phyloP scores from a whole-genome alignment of 768 basidiomycete genomes.

The Phylloporus rhodoxanthus region DNA sequence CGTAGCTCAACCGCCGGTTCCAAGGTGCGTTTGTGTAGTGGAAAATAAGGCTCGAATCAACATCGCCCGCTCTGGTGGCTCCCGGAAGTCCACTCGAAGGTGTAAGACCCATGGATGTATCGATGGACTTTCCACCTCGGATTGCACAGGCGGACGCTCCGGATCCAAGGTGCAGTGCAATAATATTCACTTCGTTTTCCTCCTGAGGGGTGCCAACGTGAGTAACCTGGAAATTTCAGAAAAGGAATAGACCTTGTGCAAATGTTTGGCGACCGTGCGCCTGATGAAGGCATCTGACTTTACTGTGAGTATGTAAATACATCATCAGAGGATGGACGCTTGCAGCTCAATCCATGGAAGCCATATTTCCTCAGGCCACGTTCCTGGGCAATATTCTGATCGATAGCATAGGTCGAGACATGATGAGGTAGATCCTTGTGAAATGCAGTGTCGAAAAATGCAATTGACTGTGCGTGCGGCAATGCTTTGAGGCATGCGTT shows the following conservation, averaged over 20 bases:
- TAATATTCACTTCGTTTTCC: constrained; percentile 55
- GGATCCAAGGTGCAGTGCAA: constrained; percentile 85
- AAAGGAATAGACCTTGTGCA: constrained; percentile 42
- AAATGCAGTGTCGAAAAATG: constrained; percentile 87
- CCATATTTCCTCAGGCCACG: constrained; percentile 84
- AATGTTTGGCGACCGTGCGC: constrained; percentile 50
- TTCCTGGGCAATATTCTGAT: constrained; percentile 51
- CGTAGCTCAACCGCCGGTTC: constrained; percentile 42
- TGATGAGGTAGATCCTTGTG: constrained; percentile 71
- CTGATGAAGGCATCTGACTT: constrained; percentile 61
- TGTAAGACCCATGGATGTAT: constrained; percentile 91
- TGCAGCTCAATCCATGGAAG: constrained; percentile 82
- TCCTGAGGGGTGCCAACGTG: constrained; percentile 26
- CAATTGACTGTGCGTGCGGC: constrained; percentile 65
- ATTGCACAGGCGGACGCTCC: constrained; percentile 83
- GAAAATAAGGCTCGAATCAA: constrained; percentile 86
- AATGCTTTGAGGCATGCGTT: constrained; percentile 54
- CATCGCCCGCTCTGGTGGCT: constrained; percentile 75
- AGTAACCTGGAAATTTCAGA: background rate
- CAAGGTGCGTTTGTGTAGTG: constrained; percentile 58
- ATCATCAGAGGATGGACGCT: constrained; percentile 3
- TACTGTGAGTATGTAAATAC: background rate
- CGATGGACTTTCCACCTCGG: constrained; percentile 62
- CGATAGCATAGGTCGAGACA: constrained; percentile 75
- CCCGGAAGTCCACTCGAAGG: constrained; percentile 86